phyloP scores from a whole-genome alignment of 2,329 filamentous ascomycete genomes.

The Epicoccum nigrum region DNA sequence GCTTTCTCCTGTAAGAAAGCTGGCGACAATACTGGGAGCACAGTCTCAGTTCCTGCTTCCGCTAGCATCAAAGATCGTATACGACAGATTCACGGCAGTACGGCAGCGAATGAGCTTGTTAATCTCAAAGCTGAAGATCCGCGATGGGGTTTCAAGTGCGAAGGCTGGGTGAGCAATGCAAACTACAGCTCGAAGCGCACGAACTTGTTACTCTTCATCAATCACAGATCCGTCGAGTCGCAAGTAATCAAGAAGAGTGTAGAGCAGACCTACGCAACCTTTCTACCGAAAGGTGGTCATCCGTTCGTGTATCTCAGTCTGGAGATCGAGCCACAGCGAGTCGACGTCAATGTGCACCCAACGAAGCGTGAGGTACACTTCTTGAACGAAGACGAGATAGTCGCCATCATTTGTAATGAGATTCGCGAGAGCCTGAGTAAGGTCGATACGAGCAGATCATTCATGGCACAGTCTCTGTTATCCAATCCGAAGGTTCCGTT shows the following conservation, averaged over 20 bases:
- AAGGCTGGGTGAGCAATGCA: constrained; percentile 85
- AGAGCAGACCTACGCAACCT: constrained; percentile 86
- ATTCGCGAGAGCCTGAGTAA: constrained; percentile 79
- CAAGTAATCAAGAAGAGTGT: constrained; percentile 84
- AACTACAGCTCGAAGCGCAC: constrained; percentile 95
- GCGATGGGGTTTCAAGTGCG: constrained; percentile 82
- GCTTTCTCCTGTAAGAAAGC: constrained; percentile 97
- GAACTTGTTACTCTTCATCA: constrained; percentile 89
- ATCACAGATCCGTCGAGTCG: constrained; percentile 92
- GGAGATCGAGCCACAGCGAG: constrained; percentile 87
- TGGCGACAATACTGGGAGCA: constrained; percentile 79
- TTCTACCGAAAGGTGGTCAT: constrained; percentile 91
- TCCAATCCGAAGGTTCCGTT: constrained; percentile 46
- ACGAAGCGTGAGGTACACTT: constrained; percentile 98
- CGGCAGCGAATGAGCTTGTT: constrained; percentile 86
- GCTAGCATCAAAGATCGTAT: constrained; percentile 82
- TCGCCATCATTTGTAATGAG: constrained; percentile 80
- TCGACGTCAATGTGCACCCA: constrained; percentile 97
- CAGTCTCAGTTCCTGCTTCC: constrained; percentile 74
- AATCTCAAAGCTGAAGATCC: constrained; percentile 73
- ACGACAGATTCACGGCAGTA: constrained; percentile 83
- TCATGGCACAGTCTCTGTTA: constrained; percentile 90
- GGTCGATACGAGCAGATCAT: constrained; percentile 92
- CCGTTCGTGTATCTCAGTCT: constrained; percentile 93
- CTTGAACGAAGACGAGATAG: constrained; percentile 95